Base-by-base conservation (phyloP, 768 basidiomycete species). In the Rubroboletus satanas region DNA sequence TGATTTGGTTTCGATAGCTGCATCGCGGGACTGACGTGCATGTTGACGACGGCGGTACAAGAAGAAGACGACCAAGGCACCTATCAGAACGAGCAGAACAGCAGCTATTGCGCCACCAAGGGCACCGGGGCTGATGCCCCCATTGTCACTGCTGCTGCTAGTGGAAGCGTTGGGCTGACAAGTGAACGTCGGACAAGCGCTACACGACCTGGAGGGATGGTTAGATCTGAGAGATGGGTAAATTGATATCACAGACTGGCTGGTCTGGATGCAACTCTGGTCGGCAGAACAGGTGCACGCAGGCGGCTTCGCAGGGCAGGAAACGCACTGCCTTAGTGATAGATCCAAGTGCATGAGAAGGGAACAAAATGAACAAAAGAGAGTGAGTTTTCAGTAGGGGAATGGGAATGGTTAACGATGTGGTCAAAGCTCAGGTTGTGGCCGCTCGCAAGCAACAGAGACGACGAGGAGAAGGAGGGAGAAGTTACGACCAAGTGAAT, bases 81-180 rank as follows among this genome's bases (percentile, higher is more conserved):
- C 66, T 11, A 74, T 77, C 42, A 91, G 72, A 65, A 88, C 79
- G 10, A 85, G 64, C 41, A 92, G 62, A 11, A 77, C 76, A 33
- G 83, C 88, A 31, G 90, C 73, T 54, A 92, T 78, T 39, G 83
- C 88, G 45, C 88, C 90, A 18, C 86, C 89, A 18, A 90, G 77
- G 3, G 85, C 88, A 42, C 88, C 88, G 50, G 81, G 78, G 66
- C 85, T 84, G 48, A 83, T 72, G 10, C 82, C 81, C 5, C 70
- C 66, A 28, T 14, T 70, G 7, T 80, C 78, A 21, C 49, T 35
- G 42, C 35, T 38, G 15, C 38, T 12, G 5, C 64, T 57, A 23
- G 49, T 53, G 28, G 54, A 57, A 18, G 61, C 28, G 18, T 49
- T 73, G 31, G 74, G 51, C 28, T 82, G 76, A 61, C 88, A 91